Evolutionary conservation across 1,284 basidiomycete genomes (phyloP).

Genomic region (Tylopilus sp.): DNA sequence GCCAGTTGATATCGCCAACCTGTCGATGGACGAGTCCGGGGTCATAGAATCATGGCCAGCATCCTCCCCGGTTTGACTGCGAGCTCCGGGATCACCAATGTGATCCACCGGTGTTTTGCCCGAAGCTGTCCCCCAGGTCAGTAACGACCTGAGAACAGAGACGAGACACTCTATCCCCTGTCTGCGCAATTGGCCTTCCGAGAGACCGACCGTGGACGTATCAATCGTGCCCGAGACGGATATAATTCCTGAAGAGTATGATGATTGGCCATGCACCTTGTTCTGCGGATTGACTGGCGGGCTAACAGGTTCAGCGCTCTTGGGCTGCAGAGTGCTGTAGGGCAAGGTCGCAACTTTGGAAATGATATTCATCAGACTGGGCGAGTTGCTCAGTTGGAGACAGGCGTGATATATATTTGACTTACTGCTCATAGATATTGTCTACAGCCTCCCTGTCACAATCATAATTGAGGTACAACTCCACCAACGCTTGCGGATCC

Average conservation of each 20-base stretch:
- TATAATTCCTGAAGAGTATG: conserved; percentile 66
- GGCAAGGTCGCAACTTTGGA: conserved; percentile 84
- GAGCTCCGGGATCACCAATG: conserved; percentile 39
- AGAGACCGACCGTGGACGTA: conserved; percentile 60
- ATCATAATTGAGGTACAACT: conserved; percentile 97
- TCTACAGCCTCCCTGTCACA: conserved; percentile 90
- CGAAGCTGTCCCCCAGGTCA: conserved; percentile 78
- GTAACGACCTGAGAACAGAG: conserved; percentile 81
- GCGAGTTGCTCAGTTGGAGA: conserved; percentile 10
- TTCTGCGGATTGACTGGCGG: conserved; percentile 54
- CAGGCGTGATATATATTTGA: conserved; percentile 3
- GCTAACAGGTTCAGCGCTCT: conserved; percentile 55
- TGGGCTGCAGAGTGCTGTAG: conserved; percentile 50
- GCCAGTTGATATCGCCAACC: conserved; percentile 39
- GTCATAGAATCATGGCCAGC: conserved; percentile 45
- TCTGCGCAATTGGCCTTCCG: conserved; percentile 80
- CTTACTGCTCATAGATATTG: conserved; percentile 93
- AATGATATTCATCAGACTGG: conserved; percentile 87
- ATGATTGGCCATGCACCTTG: conserved; percentile 45
- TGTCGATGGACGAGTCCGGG: conserved; percentile 54
- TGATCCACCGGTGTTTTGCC: conserved; percentile 50
- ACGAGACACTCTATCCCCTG: conserved; percentile 91
- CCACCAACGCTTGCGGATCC: conserved; percentile 93
- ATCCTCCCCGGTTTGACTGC: conserved; percentile 51
- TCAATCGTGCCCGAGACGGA: conserved; percentile 66